Conservation (phyloP, 345 rosid genomes). For the Salix koriyanagi region DNA sequence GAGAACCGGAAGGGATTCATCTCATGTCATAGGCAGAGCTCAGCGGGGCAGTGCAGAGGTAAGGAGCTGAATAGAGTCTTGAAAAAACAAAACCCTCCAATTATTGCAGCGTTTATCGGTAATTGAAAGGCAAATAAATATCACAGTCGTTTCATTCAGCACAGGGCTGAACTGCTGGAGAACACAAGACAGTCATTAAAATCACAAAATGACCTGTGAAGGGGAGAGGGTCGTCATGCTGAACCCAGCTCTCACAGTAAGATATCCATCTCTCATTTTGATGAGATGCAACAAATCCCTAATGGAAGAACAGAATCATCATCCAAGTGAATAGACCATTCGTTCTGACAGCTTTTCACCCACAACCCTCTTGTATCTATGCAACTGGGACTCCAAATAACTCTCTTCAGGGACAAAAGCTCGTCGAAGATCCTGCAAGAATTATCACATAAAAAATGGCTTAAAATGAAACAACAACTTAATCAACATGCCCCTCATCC, state of each 20-base stretch:
- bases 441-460: not conserved
- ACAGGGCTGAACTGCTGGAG: not conserved
- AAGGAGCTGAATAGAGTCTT: no score
- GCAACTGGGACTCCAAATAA: slow-evolving; percentile 54
- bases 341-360: slow-evolving; percentile 65
- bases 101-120: not conserved
- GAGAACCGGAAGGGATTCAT: not conserved
- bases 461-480: not conserved
- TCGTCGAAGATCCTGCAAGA: slow-evolving; percentile 19
- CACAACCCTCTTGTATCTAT: slow-evolving; percentile 51
- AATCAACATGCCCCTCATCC: not conserved
- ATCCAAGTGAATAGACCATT: slow-evolving; percentile 59
- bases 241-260: not conserved
- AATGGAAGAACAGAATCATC: slow-evolving; percentile 19
- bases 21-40: no score
- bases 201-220: not conserved
- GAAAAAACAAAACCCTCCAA: no score
- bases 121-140: not conserved
- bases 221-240: not conserved
- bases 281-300: not conserved
- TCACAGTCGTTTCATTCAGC: not conserved
- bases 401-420: slow-evolving; percentile 32
- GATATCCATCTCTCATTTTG: not conserved
- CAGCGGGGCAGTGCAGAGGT: no score
- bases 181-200: not conserved